Percentiles rank a stretch among this genome's conserved stretches.
Conservation (phyloP, 1,284 basidiomycete genomes). For the Butyriboletus appendiculatus region DNA sequence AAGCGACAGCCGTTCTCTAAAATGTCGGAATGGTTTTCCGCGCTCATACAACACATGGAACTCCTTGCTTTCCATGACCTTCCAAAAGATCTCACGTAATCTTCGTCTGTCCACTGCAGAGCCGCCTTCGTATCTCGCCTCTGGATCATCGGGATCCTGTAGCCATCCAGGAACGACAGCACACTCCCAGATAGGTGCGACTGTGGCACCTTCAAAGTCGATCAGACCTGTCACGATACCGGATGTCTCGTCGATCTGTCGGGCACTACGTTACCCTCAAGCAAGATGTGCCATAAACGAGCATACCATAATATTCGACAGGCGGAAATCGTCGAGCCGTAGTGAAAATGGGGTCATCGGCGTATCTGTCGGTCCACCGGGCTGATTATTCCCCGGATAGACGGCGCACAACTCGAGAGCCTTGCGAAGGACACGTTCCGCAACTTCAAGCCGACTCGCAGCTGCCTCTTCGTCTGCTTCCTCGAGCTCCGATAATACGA, state of each 20-base stretch:
- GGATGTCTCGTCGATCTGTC: not conserved
- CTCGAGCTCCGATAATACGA: too few species aligned
- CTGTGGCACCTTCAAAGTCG: not conserved
- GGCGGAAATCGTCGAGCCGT: not conserved
- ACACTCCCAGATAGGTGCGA: not conserved
- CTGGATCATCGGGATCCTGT: too few species aligned
- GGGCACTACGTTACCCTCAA: not conserved
- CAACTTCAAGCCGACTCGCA: not conserved
- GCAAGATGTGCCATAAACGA: not conserved
- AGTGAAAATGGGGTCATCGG: too few species aligned
- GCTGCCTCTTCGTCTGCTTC: not conserved
- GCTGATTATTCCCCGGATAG: slow-evolving; percentile 1
- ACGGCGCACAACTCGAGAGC: not conserved
- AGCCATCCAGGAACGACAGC: too few species aligned
- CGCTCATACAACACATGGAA: too few species aligned
- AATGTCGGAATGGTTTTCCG: too few species aligned
- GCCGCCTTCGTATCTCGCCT: too few species aligned
- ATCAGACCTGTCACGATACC: slow-evolving; percentile 1
- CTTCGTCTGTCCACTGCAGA: too few species aligned
- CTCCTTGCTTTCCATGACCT: too few species aligned
- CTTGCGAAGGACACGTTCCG: not conserved
- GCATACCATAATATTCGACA: slow-evolving; percentile 8
- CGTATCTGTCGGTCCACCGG: not conserved
- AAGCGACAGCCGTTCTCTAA: too few species aligned
- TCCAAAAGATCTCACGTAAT: too few species aligned